Conservation (phyloP, 805 yeast genomes). For the Kazachstania psychrophila region DNA sequence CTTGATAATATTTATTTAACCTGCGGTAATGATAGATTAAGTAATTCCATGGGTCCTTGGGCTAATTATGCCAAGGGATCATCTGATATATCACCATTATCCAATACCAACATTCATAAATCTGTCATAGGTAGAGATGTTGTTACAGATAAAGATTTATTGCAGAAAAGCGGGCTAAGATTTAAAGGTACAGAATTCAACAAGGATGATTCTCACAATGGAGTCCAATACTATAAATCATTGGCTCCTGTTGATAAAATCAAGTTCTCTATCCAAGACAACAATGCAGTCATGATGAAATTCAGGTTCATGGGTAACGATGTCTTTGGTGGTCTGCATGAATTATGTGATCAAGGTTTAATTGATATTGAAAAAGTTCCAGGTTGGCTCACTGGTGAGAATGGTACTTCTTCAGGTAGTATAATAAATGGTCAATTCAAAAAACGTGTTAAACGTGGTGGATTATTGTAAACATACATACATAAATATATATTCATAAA, state of each 20-base stretch:
- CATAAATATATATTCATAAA: constrained; percentile 11
- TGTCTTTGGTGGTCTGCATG: constrained; percentile 71
- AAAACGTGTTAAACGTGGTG: constrained; percentile 13
- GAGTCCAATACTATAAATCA: too few species aligned
- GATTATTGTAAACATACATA: constrained; percentile 11
- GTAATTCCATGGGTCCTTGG: constrained; percentile 64
- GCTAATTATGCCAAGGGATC: constrained; percentile 58
- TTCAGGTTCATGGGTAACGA: constrained; percentile 52
- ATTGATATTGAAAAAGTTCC: constrained; percentile 54
- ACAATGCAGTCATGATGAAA: constrained; percentile 18
- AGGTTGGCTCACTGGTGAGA: constrained; percentile 73
- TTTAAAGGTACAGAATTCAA: not conserved
- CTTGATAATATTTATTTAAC: constrained; percentile 48
- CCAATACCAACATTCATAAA: constrained; percentile 35
- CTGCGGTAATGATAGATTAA: constrained; percentile 53
- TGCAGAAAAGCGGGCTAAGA: constrained; percentile 1
- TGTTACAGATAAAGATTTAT: not conserved
- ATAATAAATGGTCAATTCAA: constrained; percentile 33
- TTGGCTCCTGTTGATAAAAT: constrained; percentile 50
- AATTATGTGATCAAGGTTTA: constrained; percentile 42
- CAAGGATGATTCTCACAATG: constrained; percentile 5
- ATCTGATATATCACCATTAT: constrained; percentile 58
- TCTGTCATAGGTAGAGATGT: constrained; percentile 23
- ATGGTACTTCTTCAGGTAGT: constrained; percentile 44
- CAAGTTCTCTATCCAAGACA: constrained; percentile 29